Conservation (phyloP, 1,284 basidiomycete genomes). For the Ceratobasidium sp. region DNA sequence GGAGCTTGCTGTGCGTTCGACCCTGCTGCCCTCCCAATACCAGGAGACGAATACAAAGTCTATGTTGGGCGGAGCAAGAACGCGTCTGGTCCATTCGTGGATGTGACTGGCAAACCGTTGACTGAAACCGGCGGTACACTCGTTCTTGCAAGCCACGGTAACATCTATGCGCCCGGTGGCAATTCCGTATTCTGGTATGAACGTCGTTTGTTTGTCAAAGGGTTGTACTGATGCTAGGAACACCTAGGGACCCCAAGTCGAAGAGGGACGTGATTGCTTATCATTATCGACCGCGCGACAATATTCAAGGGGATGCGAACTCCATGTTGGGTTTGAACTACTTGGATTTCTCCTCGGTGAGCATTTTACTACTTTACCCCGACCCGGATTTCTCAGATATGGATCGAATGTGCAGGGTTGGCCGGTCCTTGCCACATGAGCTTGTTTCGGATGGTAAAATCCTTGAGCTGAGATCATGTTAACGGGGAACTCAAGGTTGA, state of each 20-base stretch:
- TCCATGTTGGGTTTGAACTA: constrained; percentile 46
- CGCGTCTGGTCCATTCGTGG: constrained; percentile 55
- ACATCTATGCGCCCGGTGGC: constrained; percentile 57
- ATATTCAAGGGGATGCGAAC: constrained; percentile 47
- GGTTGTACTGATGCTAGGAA: background rate
- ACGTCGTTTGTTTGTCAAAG: background rate
- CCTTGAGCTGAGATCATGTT: background rate
- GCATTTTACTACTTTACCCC: background rate
- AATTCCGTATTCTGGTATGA: constrained; percentile 43
- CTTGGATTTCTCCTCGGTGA: constrained; percentile 46
- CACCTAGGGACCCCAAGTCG: constrained; percentile 45
- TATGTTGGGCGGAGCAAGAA: constrained; percentile 55
- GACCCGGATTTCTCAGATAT: no score
- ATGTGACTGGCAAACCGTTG: constrained; percentile 52
- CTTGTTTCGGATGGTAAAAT: background rate
- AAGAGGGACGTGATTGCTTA: constrained; percentile 46
- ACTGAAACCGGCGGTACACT: constrained; percentile 55
- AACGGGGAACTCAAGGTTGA: background rate
- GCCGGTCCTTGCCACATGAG: constrained; percentile 44
- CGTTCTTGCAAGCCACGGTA: constrained; percentile 57
- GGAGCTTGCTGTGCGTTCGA: constrained; percentile 46
- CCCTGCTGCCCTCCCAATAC: constrained; percentile 49
- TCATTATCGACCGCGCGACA: constrained; percentile 44
- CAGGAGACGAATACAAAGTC: constrained; percentile 55
- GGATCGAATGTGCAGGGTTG: constrained; percentile 28